Evolutionary conservation across 352 stramenopile genomes (phyloP), one percentile per base, ranked within the genome.

Genomic region (Phytophthora rubi): DNA sequence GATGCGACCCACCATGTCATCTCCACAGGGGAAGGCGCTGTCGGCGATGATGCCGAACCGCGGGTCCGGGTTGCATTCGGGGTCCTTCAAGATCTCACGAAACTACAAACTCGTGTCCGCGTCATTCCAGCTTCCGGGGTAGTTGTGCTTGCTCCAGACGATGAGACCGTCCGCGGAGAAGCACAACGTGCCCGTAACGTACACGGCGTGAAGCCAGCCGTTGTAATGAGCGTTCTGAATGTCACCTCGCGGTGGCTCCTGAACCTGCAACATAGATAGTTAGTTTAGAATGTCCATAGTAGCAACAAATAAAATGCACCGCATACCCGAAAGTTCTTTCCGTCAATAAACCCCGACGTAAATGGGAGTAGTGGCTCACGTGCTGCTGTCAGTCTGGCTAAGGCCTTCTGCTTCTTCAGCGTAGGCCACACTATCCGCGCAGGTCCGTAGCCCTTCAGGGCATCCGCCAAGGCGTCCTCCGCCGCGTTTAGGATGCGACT

Each of bases 141-240:
- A 73, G n/a, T 64, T 68, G 45, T 73, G 53, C 23, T 61, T 55
- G 0, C 6, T 16, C 66, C 58, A 73, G 0, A 68, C 30, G 48
- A 69, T 68, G 0, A 53, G 56, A 6, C 53, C 66, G 32, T 68
- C 59, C 2, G 44, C 66, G 10, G 9, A 32, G 23, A 73, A 73
- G 33, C 53, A 65, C 7, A 68, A 10, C 0, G 59, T 69, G 0
- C 44, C 59, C 0, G 66, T 69, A 0, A 69, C 37, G 13, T 65
- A 65, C 4, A 61, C 62, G 26, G 12, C 21, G 10, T 73, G 66
- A 1, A 73, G 12, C 53, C 66, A 73, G 0, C 66, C 59, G 33
- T 73, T 73, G n/a, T 73, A 73, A 2, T 64, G 33, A 0, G 66
- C 59, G 23, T 68, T 68, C n/a, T 73, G 59, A 3, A 68, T 10